Evolutionary conservation across 1,284 basidiomycete species (phyloP).

Genomic region (Athelia psychrophila): DNA sequence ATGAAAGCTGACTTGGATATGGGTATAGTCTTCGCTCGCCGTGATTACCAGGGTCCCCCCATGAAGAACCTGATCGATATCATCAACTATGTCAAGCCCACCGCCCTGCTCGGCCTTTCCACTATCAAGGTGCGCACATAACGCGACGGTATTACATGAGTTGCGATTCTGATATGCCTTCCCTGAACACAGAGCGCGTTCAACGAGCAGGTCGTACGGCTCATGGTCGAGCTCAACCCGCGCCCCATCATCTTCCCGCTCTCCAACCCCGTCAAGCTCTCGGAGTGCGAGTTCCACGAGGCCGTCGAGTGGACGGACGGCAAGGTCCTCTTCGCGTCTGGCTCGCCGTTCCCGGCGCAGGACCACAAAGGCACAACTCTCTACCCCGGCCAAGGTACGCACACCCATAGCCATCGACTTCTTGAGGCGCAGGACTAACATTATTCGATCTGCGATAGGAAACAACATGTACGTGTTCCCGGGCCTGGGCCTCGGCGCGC

Average conservation of each 20-base stretch:
- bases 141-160: conserved; percentile 4
- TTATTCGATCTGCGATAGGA: too few relatives aligned
- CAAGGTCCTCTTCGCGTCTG: conserved; percentile 83
- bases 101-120: conserved; percentile 88
- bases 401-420: too few relatives aligned
- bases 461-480: conserved; percentile 20
- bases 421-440: too few relatives aligned
- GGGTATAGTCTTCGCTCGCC: conserved; percentile 71
- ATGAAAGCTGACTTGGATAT: too few relatives aligned
- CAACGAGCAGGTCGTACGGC: conserved; percentile 68
- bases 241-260: conserved; percentile 95
- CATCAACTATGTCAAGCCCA: conserved; percentile 85
- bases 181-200: conserved; percentile 82
- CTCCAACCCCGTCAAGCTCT: conserved; percentile 88
- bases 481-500: conserved; percentile 80
- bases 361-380: conserved; percentile 56
- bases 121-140: conserved; percentile 60
- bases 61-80: conserved; percentile 79
- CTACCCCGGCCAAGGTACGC: conserved; percentile 90
- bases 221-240: conserved; percentile 84
- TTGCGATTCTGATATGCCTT: conserved; percentile 9
- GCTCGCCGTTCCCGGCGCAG: conserved; percentile 82
- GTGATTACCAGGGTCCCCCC: conserved; percentile 75
- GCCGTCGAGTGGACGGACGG: conserved; percentile 78
- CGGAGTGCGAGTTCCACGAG: conserved; percentile 84